Percentiles rank a stretch among this genome's conserved stretches.
Conservation (phyloP, 768 basidiomycete genomes). For the Tylopilus rubrobrunneus region DNA sequence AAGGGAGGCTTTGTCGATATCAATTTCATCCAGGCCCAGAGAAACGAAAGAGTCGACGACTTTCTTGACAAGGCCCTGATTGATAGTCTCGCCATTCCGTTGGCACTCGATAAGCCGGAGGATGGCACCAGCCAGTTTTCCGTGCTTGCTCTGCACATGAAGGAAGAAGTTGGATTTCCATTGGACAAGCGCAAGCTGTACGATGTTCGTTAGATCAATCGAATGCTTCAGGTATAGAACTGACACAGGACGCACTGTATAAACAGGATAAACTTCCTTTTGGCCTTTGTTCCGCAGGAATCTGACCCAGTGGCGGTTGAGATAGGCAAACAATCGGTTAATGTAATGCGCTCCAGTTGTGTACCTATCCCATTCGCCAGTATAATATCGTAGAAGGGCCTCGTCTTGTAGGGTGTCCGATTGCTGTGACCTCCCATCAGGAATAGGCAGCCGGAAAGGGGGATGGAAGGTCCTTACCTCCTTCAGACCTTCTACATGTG, state of each 20-base stretch:
- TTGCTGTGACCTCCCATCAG: conserved; percentile 42
- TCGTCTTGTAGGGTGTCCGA: conserved; percentile 83
- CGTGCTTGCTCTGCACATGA: conserved; percentile 76
- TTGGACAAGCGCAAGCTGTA: conserved; percentile 89
- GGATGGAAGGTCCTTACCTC: conserved; percentile 44
- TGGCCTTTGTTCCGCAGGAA: conserved; percentile 95
- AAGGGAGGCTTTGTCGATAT: conserved; percentile 88
- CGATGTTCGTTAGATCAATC: conserved; percentile 4
- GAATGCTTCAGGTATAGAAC: neutral
- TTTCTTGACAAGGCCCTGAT: conserved; percentile 89
- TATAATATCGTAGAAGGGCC: conserved; percentile 85
- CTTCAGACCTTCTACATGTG: conserved; percentile 67
- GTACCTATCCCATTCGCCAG: conserved; percentile 91
- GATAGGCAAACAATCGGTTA: conserved; percentile 94
- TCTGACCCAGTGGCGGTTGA: conserved; percentile 99
- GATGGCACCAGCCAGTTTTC: conserved; percentile 83
- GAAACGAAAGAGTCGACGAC: conserved; percentile 95
- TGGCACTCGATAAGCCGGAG: conserved; percentile 89
- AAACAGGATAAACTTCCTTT: conserved; percentile 91
- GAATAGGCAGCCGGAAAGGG: conserved; percentile 10
- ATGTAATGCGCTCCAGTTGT: conserved; percentile 97
- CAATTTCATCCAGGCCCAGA: conserved; percentile 87
- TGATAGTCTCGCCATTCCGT: conserved; percentile 90
- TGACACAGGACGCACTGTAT: conserved; percentile 63
- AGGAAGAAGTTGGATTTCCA: conserved; percentile 93